These are phyloP conservation scores for Gremmenia infestans DNA, from an alignment of 2,329 filamentous ascomycete genomes.

Conservation along the genomic window DNA sequence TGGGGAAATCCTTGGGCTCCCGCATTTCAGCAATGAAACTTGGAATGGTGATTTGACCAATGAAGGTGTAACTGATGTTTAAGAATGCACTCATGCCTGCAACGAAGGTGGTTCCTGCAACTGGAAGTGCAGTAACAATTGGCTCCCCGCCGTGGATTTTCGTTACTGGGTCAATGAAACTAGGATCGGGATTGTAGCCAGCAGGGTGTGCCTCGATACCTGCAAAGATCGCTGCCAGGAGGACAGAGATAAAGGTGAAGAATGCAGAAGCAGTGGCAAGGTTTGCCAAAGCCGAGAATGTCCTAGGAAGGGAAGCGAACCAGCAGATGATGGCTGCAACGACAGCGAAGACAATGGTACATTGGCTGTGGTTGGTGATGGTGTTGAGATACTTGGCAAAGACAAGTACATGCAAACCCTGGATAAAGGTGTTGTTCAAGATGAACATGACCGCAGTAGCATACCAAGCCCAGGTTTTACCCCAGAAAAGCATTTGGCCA, in stretches of 20 bases:
- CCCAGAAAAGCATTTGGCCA: conserved; percentile 92
- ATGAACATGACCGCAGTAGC: conserved; percentile 80
- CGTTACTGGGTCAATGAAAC: conserved; percentile 30
- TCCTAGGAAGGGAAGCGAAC: conserved; percentile 76
- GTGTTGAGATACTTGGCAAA: conserved; percentile 88
- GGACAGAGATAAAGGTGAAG: conserved; percentile 85
- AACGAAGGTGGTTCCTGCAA: conserved; percentile 70
- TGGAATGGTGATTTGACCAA: conserved; percentile 88
- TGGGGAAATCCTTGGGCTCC: conserved; percentile 76
- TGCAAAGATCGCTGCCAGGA: conserved; percentile 78
- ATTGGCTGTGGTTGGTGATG: conserved; percentile 66
- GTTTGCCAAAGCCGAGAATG: conserved; percentile 74
- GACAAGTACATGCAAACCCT: conserved; percentile 77
- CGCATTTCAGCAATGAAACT: conserved; percentile 96
- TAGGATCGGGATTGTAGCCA: conserved; percentile 50
- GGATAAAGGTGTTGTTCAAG: conserved; percentile 90
- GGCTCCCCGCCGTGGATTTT: conserved; percentile 49
- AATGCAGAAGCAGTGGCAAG: conserved; percentile 74
- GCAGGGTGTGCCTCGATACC: conserved; percentile 71
- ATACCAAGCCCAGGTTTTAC: conserved; percentile 67
- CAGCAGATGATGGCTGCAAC: conserved; percentile 72
- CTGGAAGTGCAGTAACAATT: conserved; percentile 62
- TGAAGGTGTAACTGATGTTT: conserved; percentile 95
- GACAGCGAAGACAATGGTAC: conserved; percentile 75
- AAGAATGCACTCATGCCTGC: conserved; percentile 81